Evolutionary conservation across 192 early-diverging fungal genomes (phyloP).

Genomic region (Backusella westeae): DNA sequence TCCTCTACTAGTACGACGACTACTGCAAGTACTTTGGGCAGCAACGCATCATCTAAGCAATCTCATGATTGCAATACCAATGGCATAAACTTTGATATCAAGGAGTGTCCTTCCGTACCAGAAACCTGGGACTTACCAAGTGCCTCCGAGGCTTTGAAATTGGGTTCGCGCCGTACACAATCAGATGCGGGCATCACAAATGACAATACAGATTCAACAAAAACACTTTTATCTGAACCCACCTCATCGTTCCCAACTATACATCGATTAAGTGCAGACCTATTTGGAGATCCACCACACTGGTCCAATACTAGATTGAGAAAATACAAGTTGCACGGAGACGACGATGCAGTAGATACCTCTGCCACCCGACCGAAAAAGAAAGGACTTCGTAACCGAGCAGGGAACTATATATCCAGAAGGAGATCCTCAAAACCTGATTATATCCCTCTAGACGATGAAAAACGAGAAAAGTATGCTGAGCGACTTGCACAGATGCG

Average conservation of each 20-base stretch:
- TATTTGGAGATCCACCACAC: background rate
- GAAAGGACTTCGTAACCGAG: background rate
- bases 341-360: background rate
- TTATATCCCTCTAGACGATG: background rate
- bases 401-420: background rate
- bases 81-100: background rate
- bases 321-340: background rate
- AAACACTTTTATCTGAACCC: background rate
- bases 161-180: background rate
- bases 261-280: background rate
- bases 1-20: too few species aligned
- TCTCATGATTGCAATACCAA: background rate
- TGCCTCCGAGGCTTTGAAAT: background rate
- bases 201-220: background rate
- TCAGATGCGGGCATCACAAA: background rate
- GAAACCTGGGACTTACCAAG: background rate
- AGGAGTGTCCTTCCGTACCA: background rate
- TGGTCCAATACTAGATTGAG: background rate
- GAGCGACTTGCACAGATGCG: background rate
- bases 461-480: background rate
- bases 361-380: background rate
- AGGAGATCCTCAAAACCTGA: background rate
- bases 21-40: background rate
- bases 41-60: background rate
- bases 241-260: too few species aligned